Conservation (phyloP, 2,329 filamentous ascomycete genomes). For the Aspergillaceae sp. region DNA sequence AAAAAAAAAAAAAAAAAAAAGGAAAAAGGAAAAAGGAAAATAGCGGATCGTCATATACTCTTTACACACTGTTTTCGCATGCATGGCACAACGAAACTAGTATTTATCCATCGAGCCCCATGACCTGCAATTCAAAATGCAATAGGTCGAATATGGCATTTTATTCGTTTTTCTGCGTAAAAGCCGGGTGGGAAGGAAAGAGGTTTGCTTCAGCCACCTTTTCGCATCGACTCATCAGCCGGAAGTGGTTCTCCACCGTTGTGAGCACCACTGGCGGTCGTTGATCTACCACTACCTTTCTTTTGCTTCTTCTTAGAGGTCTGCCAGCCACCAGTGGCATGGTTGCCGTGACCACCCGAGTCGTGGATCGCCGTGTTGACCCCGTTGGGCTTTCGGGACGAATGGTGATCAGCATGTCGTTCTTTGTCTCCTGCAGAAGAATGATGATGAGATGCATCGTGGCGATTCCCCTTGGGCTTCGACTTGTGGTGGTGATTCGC, state of each 20-base stretch:
- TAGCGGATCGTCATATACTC: constrained; percentile 3
- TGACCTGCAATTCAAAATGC: too few species aligned
- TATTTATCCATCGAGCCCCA: not conserved
- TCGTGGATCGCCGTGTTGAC: constrained; percentile 17
- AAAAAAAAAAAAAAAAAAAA: too few species aligned
- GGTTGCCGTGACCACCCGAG: constrained; percentile 7
- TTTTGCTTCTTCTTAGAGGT: constrained; percentile 38
- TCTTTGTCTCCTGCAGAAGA: constrained; percentile 18
- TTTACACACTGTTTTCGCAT: not conserved
- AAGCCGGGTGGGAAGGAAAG: too few species aligned
- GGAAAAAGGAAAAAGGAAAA: constrained; percentile 4
- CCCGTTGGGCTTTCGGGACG: constrained; percentile 26
- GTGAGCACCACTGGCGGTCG: constrained; percentile 20
- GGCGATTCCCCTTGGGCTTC: constrained; percentile 26
- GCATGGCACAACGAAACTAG: not conserved
- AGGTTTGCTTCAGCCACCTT: constrained; percentile 32
- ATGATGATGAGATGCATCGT: constrained; percentile 18
- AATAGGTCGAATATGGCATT: too few species aligned
- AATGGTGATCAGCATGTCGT: constrained; percentile 18
- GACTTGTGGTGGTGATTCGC: constrained; percentile 25
- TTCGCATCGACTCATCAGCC: constrained; percentile 36
- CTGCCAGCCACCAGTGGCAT: constrained; percentile 31
- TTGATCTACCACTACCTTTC: constrained; percentile 28
- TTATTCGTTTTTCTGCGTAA: not conserved
- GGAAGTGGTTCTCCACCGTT: constrained; percentile 32